Conservation (phyloP, 768 basidiomycete genomes). For the Xanthoconium stramineum region DNA sequence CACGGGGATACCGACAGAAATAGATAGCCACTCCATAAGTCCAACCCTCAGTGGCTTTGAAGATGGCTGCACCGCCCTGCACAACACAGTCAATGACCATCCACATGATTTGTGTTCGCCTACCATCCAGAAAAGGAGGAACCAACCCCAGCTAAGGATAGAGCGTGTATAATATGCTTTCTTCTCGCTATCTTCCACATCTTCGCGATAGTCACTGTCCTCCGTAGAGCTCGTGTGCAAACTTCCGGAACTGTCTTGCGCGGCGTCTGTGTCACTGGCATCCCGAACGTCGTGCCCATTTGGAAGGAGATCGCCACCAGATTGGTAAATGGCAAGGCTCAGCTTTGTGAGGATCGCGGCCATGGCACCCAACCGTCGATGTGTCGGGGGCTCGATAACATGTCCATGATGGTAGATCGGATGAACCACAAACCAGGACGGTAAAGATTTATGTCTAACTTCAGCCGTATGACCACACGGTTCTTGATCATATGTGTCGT, state of each 20-base stretch:
- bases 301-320: constrained; percentile 8
- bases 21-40: constrained; percentile 59
- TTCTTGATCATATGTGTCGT: constrained; percentile 15
- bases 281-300: background rate
- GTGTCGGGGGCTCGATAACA: constrained; percentile 40
- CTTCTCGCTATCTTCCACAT: constrained; percentile 40
- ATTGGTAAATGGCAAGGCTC: constrained; percentile 40
- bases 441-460: background rate
- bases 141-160: constrained; percentile 52
- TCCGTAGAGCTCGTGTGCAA: constrained; percentile 5
- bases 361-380: constrained; percentile 59
- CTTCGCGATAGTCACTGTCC: constrained; percentile 17
- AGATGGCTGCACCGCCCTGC: constrained; percentile 67
- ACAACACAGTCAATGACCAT: background rate
- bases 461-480: background rate
- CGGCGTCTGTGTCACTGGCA: background rate
- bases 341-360: constrained; percentile 51
- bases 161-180: constrained; percentile 59
- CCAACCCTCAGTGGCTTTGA: constrained; percentile 70
- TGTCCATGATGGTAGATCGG: constrained; percentile 18
- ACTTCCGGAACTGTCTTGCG: constrained; percentile 8
- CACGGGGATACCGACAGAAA: constrained; percentile 52
- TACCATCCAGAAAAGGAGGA: constrained; percentile 79
- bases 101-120: constrained; percentile 14
- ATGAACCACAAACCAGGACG: constrained; percentile 20